These are phyloP conservation scores for Petunia secreta DNA, from an alignment of 257 asterid species.

Conservation along the genomic window DNA sequence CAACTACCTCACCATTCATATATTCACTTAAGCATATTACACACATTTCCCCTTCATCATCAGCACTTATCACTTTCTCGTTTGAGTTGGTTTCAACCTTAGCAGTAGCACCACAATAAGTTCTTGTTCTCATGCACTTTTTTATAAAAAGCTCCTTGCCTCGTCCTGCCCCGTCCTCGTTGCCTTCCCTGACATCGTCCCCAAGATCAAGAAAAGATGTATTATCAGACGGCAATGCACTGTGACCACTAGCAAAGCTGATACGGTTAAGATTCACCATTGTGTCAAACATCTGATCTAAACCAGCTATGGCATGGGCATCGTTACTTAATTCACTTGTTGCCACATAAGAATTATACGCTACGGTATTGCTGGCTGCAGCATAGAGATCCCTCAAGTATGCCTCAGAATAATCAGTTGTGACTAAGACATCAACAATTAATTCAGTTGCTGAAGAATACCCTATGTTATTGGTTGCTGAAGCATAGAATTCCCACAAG, in stretches of 20 bases:
- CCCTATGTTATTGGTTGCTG: too few relatives aligned
- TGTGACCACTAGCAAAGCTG: too few relatives aligned
- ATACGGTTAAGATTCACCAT: too few relatives aligned
- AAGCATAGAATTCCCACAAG: too few relatives aligned
- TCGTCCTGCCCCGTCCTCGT: background rate
- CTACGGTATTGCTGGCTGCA: too few relatives aligned
- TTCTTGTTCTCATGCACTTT: background rate
- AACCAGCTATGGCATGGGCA: background rate
- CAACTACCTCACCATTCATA: background rate
- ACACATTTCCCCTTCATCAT: background rate
- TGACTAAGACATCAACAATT: background rate
- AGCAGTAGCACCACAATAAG: background rate
- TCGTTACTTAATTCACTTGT: too few relatives aligned
- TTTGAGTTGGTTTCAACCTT: too few relatives aligned
- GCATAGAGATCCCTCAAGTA: too few relatives aligned
- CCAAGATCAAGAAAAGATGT: background rate
- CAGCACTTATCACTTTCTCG: background rate
- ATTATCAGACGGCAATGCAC: too few relatives aligned
- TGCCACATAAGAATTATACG: too few relatives aligned
- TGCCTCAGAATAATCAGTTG: background rate
- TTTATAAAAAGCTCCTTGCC: background rate
- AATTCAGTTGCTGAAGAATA: background rate
- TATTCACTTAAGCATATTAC: background rate
- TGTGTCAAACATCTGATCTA: background rate
- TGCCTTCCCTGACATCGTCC: background rate